Conservation (phyloP, 441 rosid species). For the Melastoma candidum region DNA sequence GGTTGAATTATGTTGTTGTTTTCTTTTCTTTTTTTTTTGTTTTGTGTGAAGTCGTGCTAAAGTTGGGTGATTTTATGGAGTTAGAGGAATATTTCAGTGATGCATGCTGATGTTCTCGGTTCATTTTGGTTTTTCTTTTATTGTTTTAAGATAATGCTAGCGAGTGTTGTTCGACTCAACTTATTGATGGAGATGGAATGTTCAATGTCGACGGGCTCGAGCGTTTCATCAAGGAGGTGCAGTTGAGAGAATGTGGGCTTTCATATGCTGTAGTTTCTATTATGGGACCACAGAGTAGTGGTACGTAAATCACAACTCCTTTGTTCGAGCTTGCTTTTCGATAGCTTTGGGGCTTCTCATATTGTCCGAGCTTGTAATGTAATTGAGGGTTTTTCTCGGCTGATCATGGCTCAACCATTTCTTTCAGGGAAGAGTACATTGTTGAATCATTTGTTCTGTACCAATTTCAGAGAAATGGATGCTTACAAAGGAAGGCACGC, state of each 20-base stretch:
- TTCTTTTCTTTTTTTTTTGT: no score
- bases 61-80: no score
- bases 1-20: no score
- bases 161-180: slow-evolving; percentile 67
- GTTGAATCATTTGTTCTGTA: slow-evolving; percentile 74
- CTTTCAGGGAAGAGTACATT: slow-evolving; percentile 93
- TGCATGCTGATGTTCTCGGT: no score
- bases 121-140: neutral
- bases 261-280: slow-evolving; percentile 96
- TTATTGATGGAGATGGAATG: slow-evolving; percentile 84
- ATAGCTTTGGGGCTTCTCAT: slow-evolving; percentile 2
- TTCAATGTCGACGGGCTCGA: slow-evolving; percentile 70
- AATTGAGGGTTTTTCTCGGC: slow-evolving; percentile 2
- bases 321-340: neutral
- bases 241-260: slow-evolving; percentile 71
- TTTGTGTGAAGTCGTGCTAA: no score
- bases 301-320: slow-evolving; percentile 31
- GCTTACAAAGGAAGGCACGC: slow-evolving; percentile 93
- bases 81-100: no score
- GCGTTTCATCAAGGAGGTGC: slow-evolving; percentile 62
- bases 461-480: slow-evolving; percentile 99
- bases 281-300: slow-evolving; percentile 99
- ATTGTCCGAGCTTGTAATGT: neutral
- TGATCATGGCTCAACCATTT: slow-evolving; percentile 7
- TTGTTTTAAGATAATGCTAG: slow-evolving; percentile 25